These are phyloP conservation scores for Pleurozium schreberi DNA, from an alignment of 225 moss, liverwort and hornwort species.

Conservation along the genomic window DNA sequence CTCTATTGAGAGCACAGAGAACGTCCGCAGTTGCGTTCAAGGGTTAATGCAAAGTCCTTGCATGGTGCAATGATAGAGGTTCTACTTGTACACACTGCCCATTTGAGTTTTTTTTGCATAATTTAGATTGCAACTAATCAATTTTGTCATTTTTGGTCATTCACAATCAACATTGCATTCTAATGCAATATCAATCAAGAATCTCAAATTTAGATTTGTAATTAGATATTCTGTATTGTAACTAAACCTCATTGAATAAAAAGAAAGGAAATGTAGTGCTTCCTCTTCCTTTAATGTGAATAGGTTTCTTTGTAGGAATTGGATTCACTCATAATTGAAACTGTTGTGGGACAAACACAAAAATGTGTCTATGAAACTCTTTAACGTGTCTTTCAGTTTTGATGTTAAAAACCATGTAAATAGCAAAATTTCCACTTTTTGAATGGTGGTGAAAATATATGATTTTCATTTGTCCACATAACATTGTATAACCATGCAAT, in stretches of 20 bases:
- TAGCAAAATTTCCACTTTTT: neutral
- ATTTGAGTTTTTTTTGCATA: neutral
- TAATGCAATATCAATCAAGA: neutral
- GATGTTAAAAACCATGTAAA: neutral
- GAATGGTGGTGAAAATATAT: no score
- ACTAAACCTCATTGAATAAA: neutral
- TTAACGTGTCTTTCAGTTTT: neutral
- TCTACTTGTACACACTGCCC: no score
- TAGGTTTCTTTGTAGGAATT: neutral
- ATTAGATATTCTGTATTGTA: neutral
- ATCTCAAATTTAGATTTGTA: neutral
- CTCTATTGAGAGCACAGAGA: no score
- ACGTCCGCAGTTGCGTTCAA: no score
- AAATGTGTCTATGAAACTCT: fast-evolving
- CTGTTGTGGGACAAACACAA: fast-evolving
- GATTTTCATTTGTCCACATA: no score
- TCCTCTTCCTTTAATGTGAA: fast-evolving
- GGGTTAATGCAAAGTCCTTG: no score
- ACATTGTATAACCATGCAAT: no score
- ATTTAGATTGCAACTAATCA: neutral
- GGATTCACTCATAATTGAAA: neutral
- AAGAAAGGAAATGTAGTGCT: neutral
- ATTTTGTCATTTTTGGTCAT: neutral
- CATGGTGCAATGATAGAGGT: no score
- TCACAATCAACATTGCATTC: neutral